phyloP scores from a whole-genome alignment of 768 basidiomycete genomes.

The Tulasnella sp. region DNA sequence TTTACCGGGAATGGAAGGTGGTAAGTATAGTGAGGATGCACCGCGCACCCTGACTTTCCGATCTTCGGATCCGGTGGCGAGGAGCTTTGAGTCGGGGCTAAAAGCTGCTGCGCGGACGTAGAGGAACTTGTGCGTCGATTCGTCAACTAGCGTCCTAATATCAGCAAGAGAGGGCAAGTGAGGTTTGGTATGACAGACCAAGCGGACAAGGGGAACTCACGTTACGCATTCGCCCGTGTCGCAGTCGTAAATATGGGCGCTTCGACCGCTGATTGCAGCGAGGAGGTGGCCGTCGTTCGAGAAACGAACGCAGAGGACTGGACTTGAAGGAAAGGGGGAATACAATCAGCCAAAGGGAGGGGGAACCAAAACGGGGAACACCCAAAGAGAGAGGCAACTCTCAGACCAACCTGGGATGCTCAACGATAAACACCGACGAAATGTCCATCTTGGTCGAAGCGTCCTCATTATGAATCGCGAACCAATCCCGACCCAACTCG shows the following conservation, averaged over 20 bases:
- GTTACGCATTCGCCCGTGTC: not conserved
- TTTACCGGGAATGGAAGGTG: not conserved
- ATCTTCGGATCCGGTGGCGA: not conserved
- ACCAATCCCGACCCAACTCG: not conserved
- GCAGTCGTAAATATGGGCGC: not conserved
- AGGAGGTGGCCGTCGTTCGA: not conserved
- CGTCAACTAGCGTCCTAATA: not conserved
- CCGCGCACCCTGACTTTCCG: not conserved
- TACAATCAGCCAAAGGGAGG: not conserved
- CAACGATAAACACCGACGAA: not conserved
- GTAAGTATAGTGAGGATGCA: not conserved
- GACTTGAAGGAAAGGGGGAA: not conserved
- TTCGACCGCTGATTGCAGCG: not conserved
- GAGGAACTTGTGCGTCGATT: not conserved
- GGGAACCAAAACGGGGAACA: not conserved
- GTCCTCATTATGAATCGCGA: not conserved
- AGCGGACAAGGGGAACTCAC: not conserved
- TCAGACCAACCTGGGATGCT: not conserved
- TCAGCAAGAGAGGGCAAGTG: not conserved
- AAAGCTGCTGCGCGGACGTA: not conserved
- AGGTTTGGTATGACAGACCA: not conserved
- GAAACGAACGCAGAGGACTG: not conserved
- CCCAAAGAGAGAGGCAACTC: not conserved
- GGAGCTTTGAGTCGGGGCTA: not conserved
- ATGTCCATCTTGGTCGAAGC: not conserved